phyloP scores from a whole-genome alignment of 495 filamentous ascomycete species.

The Penicillium crystallinum region DNA sequence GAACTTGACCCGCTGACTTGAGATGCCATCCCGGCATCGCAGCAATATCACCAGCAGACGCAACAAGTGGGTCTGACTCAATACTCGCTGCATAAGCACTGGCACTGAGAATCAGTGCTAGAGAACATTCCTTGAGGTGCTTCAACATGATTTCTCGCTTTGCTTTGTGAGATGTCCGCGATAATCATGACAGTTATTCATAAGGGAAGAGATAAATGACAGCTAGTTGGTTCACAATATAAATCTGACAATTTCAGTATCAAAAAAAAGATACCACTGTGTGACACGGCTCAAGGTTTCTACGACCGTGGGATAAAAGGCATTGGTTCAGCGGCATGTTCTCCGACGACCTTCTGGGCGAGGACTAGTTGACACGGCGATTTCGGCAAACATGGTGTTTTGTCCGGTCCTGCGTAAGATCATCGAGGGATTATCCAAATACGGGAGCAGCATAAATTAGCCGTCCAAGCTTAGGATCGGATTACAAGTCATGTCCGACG shows the following conservation, averaged over 20 bases:
- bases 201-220: not conserved
- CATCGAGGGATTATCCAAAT: not conserved
- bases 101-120: not conserved
- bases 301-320: constrained; percentile 1
- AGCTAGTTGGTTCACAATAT: not conserved
- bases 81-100: not conserved
- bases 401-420: not conserved
- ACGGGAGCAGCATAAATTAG: not conserved
- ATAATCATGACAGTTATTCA: not conserved
- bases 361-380: not conserved
- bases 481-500: not conserved
- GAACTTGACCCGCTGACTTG: constrained; percentile 39
- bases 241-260: not conserved
- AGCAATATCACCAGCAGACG: constrained; percentile 25
- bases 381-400: not conserved
- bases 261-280: not conserved
- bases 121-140: not conserved
- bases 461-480: not conserved
- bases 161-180: not conserved
- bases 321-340: not conserved
- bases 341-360: not conserved
- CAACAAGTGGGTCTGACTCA: constrained; percentile 8
- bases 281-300: not conserved
- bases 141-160: not conserved
- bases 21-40: constrained; percentile 54